Base-by-base conservation (phyloP, 108 stramenopile genomes). In the Cyclotella choctawhatcheeana region DNA sequence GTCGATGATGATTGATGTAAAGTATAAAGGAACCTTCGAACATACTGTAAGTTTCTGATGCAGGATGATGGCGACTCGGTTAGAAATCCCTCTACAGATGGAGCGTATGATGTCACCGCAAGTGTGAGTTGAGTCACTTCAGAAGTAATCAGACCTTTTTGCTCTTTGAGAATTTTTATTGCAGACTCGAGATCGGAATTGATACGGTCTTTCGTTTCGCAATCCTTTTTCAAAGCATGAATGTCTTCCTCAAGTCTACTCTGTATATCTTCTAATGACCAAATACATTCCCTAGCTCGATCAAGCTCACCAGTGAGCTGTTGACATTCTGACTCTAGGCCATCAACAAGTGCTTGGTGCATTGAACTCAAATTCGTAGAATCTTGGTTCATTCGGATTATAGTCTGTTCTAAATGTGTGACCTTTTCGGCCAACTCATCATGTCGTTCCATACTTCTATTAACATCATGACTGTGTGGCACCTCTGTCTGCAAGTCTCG, bases 311-410 rank as follows among this genome's bases (percentile, higher is more conserved):
- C 65, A 22, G 65, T 65, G 0, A 79, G 59, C 51, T 26, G 71
- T 1, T 67, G 20, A 53, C 71, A 79, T 31, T 62, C 29, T 5
- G 70, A 24, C 40, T 79, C 78, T 10, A 79, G 71, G 18, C 78
- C 78, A 44, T 71, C 71, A 14, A 72, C 61, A 17, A 79, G 67
- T 26, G 71, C 55, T 52, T 71, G 33, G 27, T 79, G 71, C 78
- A 72, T 72, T n/a, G 78, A 61, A 10, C 34, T 54, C 52, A 63
- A 71, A 25, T 79, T 61, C 4, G 50, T 0, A 4, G 48, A 37
- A 0, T 80, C 71, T 51, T 72, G 58, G 2, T 69, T 58, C 54
- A 73, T 69, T 0, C 21, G 14, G 8, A 73, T 21, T 3, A 72
- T 63, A 52, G 67, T 34, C 67, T 73, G 61, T 51, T 80, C 55